These are phyloP conservation scores for Hemisphaericaspora xylanilytica DNA, from an alignment of 1,139 yeast genomes.

Conservation along the genomic window DNA sequence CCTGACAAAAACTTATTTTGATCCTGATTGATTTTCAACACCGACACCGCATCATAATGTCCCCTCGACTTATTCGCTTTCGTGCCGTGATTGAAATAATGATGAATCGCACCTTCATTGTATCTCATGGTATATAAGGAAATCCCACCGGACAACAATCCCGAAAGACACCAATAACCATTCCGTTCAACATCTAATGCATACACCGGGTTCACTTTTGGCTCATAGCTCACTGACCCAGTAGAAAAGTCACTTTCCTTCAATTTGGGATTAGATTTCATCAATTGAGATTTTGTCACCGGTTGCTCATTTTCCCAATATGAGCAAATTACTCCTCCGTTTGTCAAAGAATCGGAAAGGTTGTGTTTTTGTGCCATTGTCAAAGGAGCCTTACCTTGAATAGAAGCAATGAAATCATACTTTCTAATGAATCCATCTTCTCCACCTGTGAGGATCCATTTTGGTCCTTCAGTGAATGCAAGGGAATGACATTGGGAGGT, in stretches of 20 bases:
- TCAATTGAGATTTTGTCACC: slow-evolving; percentile 39
- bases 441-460: slow-evolving; percentile 92
- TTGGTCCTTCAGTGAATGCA: slow-evolving; percentile 77
- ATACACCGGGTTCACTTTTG: slow-evolving; percentile 78
- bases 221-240: slow-evolving; percentile 54
- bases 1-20: slow-evolving; percentile 74
- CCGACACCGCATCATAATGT: slow-evolving; percentile 77
- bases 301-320: slow-evolving; percentile 98
- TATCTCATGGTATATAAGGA: slow-evolving; percentile 79
- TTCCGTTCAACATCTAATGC: slow-evolving; percentile 81
- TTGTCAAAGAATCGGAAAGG: slow-evolving; percentile 69
- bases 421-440: slow-evolving; percentile 92
- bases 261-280: slow-evolving; percentile 42
- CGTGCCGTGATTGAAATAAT: slow-evolving; percentile 56
- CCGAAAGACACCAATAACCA: slow-evolving; percentile 83
- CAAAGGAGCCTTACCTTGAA: slow-evolving; percentile 85
- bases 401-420: slow-evolving; percentile 80
- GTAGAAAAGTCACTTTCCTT: slow-evolving; percentile 42
- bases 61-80: slow-evolving; percentile 23
- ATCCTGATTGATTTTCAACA: slow-evolving; percentile 57
- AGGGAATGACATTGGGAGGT: slow-evolving; percentile 70
- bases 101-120: slow-evolving; percentile 78
- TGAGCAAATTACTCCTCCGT: slow-evolving; percentile 77
- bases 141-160: slow-evolving; percentile 83
- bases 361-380: slow-evolving; percentile 93